Percentiles rank a stretch among this genome's conserved stretches.
Evolutionary conservation across 2,329 filamentous ascomycete genomes (phyloP).

Genomic region (Orbilia quercus): DNA sequence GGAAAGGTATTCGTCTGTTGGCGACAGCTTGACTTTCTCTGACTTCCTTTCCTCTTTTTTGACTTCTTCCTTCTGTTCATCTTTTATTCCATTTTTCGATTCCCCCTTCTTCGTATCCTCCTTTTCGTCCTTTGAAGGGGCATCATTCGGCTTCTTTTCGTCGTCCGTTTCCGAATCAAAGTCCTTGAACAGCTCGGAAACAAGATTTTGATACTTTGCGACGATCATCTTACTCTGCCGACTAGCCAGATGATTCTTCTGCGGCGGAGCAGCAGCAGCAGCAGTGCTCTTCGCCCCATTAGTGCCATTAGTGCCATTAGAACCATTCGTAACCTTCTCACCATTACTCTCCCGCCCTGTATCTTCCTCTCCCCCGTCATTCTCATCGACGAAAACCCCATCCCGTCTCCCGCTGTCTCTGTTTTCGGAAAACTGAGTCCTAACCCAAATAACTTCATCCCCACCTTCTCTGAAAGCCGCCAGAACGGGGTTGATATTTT

Average conservation of each 20-base stretch:
- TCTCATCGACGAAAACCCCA: constrained; percentile 64
- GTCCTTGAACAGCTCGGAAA: neutral
- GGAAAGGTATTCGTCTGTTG: constrained; percentile 53
- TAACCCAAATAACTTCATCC: constrained; percentile 83
- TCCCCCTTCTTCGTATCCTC: constrained; percentile 61
- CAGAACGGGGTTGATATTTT: constrained; percentile 74
- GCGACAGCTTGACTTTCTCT: constrained; percentile 1
- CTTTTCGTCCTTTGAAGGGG: constrained; percentile 60
- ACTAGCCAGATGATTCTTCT: neutral
- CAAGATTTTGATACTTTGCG: neutral
- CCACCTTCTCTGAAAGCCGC: constrained; percentile 78
- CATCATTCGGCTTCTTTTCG: constrained; percentile 20
- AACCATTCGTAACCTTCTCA: constrained; percentile 3
- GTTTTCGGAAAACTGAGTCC: constrained; percentile 76
- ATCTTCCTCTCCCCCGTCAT: constrained; percentile 60
- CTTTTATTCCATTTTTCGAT: neutral
- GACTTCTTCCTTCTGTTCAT: neutral
- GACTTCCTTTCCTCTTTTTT: neutral
- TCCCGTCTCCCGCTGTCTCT: constrained; percentile 68
- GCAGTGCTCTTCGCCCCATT: too few relatives aligned
- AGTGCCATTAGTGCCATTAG: neutral
- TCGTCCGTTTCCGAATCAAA: constrained; percentile 56
- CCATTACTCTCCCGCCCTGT: constrained; percentile 56
- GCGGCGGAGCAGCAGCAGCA: neutral
- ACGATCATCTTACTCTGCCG: neutral